Evolutionary conservation across 768 basidiomycete species (phyloP), one percentile per base, ranked within the genome.

Genomic region (Termitomyces sp.): DNA sequence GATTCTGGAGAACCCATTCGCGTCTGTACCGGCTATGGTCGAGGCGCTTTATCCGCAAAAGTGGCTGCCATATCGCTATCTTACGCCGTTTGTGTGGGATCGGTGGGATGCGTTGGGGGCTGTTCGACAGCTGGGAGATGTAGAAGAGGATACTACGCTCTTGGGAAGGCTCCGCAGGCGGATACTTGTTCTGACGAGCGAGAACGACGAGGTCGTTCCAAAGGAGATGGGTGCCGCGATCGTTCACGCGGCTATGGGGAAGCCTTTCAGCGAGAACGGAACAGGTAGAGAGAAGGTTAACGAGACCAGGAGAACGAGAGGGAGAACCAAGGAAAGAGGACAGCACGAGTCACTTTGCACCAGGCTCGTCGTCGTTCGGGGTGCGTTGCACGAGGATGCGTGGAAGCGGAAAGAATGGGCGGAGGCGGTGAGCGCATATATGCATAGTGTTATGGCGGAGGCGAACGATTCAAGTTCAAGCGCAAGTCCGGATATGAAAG

Each of bases 1-100:
- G 11, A 68, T 82, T 8, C 66, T 82, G 5, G 81, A 83, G 66
- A 83, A 83, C 62, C 74, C 81, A 0, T 76, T 83, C 53, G 66
- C 77, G 1, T 78, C 75, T 16, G 72, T 81, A 19, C 74, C 76
- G 0, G 70, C 59, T 7, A 82, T 83, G 80, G 70, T 82, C 14
- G 61, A 66, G 21, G 73, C 76, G 9, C 65, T 83, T 7, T 82
- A 83, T 57, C 77, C 79, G 0, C 71, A 77, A 41, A 66, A 64
- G 19, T 81, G 77, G 78, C 58, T 82, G 6, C 81, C 81, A 0
- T 82, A 83, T 60, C 77, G 73, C 34, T 75, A 78, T 57, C 71
- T 83, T n/a, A 69, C 69, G 3, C 69, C 72, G 0, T 66, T 79
- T 35, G 77, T 71, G 3, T 72, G 72, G 51, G 81, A 83, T 60